Conservation (phyloP, 352 stramenopile genomes). For the Globisporangium spinosum region DNA sequence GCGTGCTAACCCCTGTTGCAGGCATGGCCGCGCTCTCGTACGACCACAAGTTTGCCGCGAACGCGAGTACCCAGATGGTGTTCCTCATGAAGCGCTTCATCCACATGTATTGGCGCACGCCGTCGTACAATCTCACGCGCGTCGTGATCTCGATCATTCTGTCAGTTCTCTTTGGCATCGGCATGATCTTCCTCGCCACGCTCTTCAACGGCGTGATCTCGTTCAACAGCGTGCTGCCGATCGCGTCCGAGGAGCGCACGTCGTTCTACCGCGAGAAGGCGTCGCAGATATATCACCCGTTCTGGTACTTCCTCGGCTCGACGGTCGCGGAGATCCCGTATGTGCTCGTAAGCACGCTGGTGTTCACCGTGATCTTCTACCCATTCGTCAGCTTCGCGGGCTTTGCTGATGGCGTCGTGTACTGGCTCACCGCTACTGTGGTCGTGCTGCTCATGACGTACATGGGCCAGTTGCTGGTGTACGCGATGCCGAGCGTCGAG, state of each 20-base stretch:
- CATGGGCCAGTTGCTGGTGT: constrained; percentile 23
- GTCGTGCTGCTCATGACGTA: constrained; percentile 25
- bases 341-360: constrained; percentile 17
- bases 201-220: constrained; percentile 60
- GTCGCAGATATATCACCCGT: constrained; percentile 64
- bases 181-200: constrained; percentile 64
- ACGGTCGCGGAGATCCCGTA: constrained; percentile 52
- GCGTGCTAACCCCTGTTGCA: neutral
- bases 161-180: constrained; percentile 57
- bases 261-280: constrained; percentile 84
- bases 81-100: constrained; percentile 32
- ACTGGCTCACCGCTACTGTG: constrained; percentile 19
- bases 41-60: constrained; percentile 26
- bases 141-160: constrained; percentile 37
- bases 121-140: neutral
- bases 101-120: constrained; percentile 1
- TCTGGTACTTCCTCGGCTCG: constrained; percentile 33
- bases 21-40: constrained; percentile 44
- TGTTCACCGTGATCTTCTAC: constrained; percentile 29
- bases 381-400: constrained; percentile 22
- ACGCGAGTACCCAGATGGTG: neutral
- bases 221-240: constrained; percentile 50
- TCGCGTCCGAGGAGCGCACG: constrained; percentile 67
- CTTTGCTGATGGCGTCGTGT: constrained; percentile 15
- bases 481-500: constrained; percentile 21